Evolutionary conservation across 2,329 filamentous ascomycete species (phyloP).

Genomic region (Alternaria gansuensis): DNA sequence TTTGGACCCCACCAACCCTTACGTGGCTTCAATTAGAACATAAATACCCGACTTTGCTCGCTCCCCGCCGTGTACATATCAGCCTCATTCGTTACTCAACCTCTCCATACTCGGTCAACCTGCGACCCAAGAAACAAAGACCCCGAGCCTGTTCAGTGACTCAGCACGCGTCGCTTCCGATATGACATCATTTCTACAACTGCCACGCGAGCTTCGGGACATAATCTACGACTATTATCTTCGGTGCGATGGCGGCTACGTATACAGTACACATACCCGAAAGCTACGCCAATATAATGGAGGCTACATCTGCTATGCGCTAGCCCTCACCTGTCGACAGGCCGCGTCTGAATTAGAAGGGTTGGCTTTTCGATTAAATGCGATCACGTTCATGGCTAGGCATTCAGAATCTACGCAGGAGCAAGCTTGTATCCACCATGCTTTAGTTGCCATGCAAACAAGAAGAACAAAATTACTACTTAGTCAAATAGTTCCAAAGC

Average conservation of each 20-base stretch:
- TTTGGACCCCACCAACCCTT: too few species aligned
- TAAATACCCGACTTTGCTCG: too few species aligned
- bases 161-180: too few species aligned
- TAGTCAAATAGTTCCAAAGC: neutral
- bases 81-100: too few species aligned
- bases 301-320: neutral
- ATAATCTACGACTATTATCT: constrained; percentile 21
- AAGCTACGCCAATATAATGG: neutral
- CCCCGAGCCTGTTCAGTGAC: too few species aligned
- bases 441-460: neutral
- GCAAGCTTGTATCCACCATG: neutral
- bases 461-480: neutral
- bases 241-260: constrained; percentile 16
- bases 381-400: neutral
- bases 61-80: too few species aligned
- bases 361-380: neutral
- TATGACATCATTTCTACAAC: neutral
- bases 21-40: too few species aligned
- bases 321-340: neutral
- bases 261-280: neutral
- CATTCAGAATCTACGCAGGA: neutral
- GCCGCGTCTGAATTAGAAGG: neutral
- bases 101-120: too few species aligned
- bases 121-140: too few species aligned
- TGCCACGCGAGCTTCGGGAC: constrained; percentile 24